Percentiles rank a stretch among this genome's conserved stretches.
These are phyloP conservation scores for Cladophialophora bantiana DNA, from an alignment of 2,329 filamentous ascomycete species.

Conservation along the genomic window DNA sequence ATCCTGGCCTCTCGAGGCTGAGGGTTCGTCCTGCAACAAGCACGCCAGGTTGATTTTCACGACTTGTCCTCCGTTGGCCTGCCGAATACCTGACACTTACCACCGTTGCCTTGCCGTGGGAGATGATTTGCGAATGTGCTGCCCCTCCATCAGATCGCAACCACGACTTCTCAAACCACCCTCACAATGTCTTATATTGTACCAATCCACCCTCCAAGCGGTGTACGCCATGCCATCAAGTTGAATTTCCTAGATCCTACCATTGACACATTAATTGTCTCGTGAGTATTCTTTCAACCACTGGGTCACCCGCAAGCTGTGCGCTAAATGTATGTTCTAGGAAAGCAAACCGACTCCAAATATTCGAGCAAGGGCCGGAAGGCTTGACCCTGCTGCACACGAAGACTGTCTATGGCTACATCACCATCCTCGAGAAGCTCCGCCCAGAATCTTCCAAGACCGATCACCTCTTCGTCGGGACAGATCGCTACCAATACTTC, in stretches of 20 bases:
- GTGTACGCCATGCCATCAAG: constrained; percentile 85
- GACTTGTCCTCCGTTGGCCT: not conserved
- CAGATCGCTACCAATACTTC: constrained; percentile 89
- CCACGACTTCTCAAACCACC: not conserved
- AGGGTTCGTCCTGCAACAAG: not conserved
- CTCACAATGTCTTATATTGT: constrained; percentile 86
- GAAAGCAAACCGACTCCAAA: constrained; percentile 83
- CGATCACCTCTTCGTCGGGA: constrained; percentile 91
- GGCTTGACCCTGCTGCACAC: constrained; percentile 71
- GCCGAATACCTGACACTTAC: not conserved
- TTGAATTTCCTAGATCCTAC: constrained; percentile 75
- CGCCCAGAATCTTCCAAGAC: constrained; percentile 74
- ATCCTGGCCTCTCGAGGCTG: not conserved
- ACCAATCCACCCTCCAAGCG: constrained; percentile 90
- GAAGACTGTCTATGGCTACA: constrained; percentile 80
- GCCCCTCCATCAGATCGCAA: constrained; percentile 13
- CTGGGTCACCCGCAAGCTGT: not conserved
- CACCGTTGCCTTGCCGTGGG: not conserved
- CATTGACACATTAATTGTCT: constrained; percentile 83
- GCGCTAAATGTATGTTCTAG: constrained; percentile 53
- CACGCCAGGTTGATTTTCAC: not conserved
- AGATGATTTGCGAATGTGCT: constrained; percentile 9
- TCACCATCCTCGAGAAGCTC: constrained; percentile 83
- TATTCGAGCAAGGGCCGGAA: constrained; percentile 74
- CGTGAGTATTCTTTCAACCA: constrained; percentile 65